Base-by-base conservation (phyloP, 495 filamentous ascomycete species). In the Tuber magnatum region DNA sequence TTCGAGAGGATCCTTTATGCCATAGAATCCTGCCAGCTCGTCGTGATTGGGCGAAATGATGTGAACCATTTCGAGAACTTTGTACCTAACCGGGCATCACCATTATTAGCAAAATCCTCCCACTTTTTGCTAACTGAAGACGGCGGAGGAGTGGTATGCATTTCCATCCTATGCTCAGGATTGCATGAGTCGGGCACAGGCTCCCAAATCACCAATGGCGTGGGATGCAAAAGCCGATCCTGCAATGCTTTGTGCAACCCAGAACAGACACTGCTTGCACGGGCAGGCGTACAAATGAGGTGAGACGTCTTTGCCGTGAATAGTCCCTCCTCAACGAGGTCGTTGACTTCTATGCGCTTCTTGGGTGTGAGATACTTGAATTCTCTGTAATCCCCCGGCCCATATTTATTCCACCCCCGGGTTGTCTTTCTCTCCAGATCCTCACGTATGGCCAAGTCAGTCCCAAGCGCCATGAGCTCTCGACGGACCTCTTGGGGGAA, bases 341-440 rank as follows among this genome's bases (percentile, higher is more conserved):
- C 88, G 9, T 82, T 81, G 35, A 88, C 87, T 71, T 89, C 89
- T 8, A 99, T 85, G 44, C 94, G 91, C 74, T 92, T 85, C 84
- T 97, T 99, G 8, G 91, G 91, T 14, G 93, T 97, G 69, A 90
- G 86, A 83, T 97, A 99, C 83, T 88, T 89, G 87, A 99, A 99
- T 35, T 89, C 92, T 85, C 87, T 84, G 75, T 85, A 83, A 75
- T 85, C 84, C 61, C 85, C 78, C 79, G 74, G 72, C 69, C 84
- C 88, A 83, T 97, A 98, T 73, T 92, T 91, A 82, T 98, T 98
- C 91, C 92, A 97, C 43, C 92, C 94, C 39, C 93, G 89, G 0
- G 95, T 98, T 20, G 94, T 98, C 22, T 92, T 84, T 44, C 93
- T 88, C 3, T 87, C 82, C 10, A 87, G 87, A 20, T 91, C 88